Evolutionary conservation across 1,284 basidiomycete species (phyloP), one percentile per base, ranked within the genome.

Genomic region (Puccinia horiana): DNA sequence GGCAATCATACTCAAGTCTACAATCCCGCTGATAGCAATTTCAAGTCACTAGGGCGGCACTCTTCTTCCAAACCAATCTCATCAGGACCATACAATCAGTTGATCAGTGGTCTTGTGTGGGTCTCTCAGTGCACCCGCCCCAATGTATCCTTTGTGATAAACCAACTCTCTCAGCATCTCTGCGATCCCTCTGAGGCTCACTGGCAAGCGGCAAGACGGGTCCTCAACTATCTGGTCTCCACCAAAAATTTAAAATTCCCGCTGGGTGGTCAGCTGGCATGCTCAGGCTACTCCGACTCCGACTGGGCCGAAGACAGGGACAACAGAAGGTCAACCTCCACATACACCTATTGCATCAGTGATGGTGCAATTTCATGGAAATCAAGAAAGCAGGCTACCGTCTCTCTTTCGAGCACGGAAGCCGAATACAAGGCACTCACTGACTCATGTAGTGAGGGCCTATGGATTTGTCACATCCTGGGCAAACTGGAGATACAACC

Each of bases 291-390:
- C 26, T 49, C 70, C 5, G 44, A 74, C 42, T 74, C 70, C 18
- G 44, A 74, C 52, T 74, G 70, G 69, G 69, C 69, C 9, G 69
- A 72, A 23, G 47, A 72, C n/a, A 8, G 26, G 14, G 40, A 47
- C 42, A 32, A 72, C 35, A 18, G 69, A 2, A 23, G 23, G 8
- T 72, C 69, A 8, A 44, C 69, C 35, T 72, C 69, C 14, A 35
- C 23, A 16, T 72, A 72, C n/a, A 29, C 47, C 6, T 72, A 44
- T 37, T 29, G 67, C 23, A 32, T 70, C 26, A 29, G 32, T 29
- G 20, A 70, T 42, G 67, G 67, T 32, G 40, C 23, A 47, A 72
- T 72, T 12, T 72, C 37, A 16, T 72, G 35, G 69, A 72, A 72
- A 72, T 72, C 69, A 18, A 44, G 69, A 8, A 72, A 72, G n/a